phyloP scores from a whole-genome alignment of 1,139 yeast genomes.

The Pichia sp. region DNA sequence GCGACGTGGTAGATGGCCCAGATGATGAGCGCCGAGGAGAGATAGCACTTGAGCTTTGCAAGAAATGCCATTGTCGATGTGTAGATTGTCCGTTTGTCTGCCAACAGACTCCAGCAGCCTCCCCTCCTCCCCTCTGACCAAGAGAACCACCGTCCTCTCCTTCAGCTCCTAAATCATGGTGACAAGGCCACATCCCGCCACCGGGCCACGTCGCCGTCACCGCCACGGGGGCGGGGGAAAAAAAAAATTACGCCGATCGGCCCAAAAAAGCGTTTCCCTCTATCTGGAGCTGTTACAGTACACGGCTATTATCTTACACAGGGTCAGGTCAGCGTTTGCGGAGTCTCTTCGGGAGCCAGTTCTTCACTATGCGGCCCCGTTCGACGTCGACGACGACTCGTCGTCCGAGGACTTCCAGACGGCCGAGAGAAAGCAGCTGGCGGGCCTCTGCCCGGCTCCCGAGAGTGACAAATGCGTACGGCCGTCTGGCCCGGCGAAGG shows the following conservation, averaged over 20 bases:
- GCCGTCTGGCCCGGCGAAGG: background rate
- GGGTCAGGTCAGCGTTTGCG: conserved; percentile 27
- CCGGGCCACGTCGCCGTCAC: background rate
- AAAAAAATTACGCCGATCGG: background rate
- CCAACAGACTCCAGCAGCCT: background rate
- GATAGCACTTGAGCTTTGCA: conserved; percentile 17
- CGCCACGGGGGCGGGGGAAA: background rate
- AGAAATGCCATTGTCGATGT: conserved; percentile 9
- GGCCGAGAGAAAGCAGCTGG: conserved; percentile 1
- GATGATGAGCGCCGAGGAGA: conserved; percentile 10
- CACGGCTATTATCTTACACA: too few relatives aligned
- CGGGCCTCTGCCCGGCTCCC: conserved; percentile 40
- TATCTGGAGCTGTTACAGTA: too few relatives aligned
- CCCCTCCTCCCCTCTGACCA: background rate
- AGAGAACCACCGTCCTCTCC: background rate
- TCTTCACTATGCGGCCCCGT: conserved; percentile 68
- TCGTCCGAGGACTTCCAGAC: conserved; percentile 28
- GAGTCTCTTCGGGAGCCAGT: conserved; percentile 75
- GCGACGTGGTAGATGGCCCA: conserved; percentile 13
- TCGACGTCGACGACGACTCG: conserved; percentile 77
- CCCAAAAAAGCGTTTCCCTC: background rate
- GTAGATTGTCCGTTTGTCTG: background rate
- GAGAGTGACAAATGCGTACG: conserved; percentile 42
- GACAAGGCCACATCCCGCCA: background rate
- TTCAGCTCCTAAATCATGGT: background rate